phyloP scores from a whole-genome alignment of 768 basidiomycete genomes.

The Lactarius trivialis region DNA sequence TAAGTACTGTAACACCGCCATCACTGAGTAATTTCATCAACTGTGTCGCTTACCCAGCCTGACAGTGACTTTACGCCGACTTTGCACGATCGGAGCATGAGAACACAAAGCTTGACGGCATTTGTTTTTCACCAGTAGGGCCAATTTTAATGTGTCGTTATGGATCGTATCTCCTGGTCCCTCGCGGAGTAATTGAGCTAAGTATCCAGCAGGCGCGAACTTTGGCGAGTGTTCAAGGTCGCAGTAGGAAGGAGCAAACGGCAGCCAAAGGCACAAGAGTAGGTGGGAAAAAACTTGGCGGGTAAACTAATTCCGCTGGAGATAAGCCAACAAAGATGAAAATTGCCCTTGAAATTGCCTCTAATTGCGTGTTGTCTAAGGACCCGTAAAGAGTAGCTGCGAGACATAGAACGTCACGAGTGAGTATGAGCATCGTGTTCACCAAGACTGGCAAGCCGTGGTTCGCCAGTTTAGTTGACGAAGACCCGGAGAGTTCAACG shows the following conservation, averaged over 20 bases:
- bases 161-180: conserved; percentile 1
- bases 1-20: background rate
- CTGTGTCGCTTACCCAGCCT: background rate
- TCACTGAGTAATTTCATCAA: background rate
- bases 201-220: background rate
- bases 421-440: background rate
- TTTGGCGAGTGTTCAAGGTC: background rate
- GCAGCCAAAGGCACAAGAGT: background rate
- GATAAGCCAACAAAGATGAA: background rate
- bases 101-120: conserved; percentile 6
- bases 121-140: background rate
- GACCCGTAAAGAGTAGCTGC: background rate
- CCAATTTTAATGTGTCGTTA: conserved; percentile 2
- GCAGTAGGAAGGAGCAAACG: background rate
- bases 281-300: conserved; percentile 8
- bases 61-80: conserved; percentile 3
- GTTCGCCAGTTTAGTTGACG: background rate
- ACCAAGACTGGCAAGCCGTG: background rate
- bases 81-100: background rate
- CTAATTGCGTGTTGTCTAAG: background rate
- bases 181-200: background rate
- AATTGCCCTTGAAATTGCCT: background rate
- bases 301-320: background rate
- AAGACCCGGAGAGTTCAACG: background rate
- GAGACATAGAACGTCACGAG: background rate